These are phyloP conservation scores for Agarophyton chilense DNA, from an alignment of 23 red algal species.

Conservation along the genomic window DNA sequence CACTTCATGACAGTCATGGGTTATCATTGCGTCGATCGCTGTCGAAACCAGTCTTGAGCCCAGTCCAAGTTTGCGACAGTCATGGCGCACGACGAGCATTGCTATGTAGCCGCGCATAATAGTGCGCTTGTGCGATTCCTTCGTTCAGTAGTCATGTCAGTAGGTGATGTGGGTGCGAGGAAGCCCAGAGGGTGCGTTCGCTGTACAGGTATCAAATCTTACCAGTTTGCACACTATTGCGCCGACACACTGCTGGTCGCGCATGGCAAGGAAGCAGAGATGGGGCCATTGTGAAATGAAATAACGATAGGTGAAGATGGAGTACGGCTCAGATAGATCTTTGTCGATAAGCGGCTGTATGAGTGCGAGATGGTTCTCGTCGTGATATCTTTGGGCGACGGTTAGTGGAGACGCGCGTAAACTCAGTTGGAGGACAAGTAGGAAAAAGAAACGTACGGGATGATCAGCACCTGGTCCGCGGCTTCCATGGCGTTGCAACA, in stretches of 20 bases:
- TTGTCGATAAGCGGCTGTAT: constrained; percentile 80
- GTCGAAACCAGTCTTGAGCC: constrained; percentile 81
- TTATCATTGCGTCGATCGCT: constrained; percentile 80
- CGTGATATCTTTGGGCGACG: constrained; percentile 62
- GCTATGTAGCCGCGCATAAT: constrained; percentile 94
- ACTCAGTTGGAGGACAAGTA: no score
- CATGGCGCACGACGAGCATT: constrained; percentile 89
- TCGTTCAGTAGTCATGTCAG: background rate
- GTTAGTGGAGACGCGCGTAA: no score
- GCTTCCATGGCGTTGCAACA: no score
- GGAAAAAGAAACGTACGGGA: no score
- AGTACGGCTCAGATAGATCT: constrained; percentile 97
- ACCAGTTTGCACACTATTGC: constrained; percentile 91
- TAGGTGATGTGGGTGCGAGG: background rate
- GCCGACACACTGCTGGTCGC: constrained; percentile 64
- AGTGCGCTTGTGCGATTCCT: constrained; percentile 28
- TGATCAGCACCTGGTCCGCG: no score
- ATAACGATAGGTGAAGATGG: constrained; percentile 98
- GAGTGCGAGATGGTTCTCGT: constrained; percentile 51
- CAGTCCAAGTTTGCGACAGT: constrained; percentile 73
- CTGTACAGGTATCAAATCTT: background rate
- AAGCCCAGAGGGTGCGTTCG: background rate
- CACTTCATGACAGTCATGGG: constrained; percentile 73
- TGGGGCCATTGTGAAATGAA: constrained; percentile 96
- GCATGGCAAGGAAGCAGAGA: constrained; percentile 78